Conservation (phyloP, 768 basidiomycete species). For the Hypholoma sublateritium region DNA sequence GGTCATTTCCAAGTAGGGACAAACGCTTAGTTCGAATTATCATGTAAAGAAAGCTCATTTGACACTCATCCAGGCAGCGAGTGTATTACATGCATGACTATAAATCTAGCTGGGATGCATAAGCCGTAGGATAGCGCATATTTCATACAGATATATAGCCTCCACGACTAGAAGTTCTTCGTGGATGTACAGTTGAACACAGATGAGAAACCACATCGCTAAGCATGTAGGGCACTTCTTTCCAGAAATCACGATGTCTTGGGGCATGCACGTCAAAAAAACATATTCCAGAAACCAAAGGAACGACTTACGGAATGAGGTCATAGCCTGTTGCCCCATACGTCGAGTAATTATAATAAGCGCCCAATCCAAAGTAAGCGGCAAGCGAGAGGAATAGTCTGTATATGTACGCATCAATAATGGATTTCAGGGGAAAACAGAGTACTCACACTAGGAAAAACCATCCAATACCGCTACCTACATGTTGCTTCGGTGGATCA, state of each 20-base stretch:
- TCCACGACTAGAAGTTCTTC: conserved; percentile 60
- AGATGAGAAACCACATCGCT: conserved; percentile 76
- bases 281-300: conserved; percentile 2
- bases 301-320: conserved; percentile 69
- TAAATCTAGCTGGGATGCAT: background rate
- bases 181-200: conserved; percentile 70
- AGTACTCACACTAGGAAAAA: conserved; percentile 78
- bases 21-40: no score
- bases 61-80: no score
- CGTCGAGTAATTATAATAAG: conserved; percentile 85
- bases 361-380: conserved; percentile 75
- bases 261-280: conserved; percentile 4
- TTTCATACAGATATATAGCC: conserved; percentile 75
- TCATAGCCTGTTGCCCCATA: conserved; percentile 85
- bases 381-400: conserved; percentile 66
- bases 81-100: background rate
- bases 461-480: conserved; percentile 81
- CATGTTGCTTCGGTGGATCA: conserved; percentile 30
- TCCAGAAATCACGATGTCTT: conserved; percentile 89
- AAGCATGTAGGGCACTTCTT: conserved; percentile 85
- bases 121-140: background rate
- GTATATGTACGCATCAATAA: background rate
- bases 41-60: no score
- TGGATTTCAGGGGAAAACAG: background rate
- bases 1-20: no score